Conservation (phyloP, 108 stramenopile genomes). For the Schizochytrium sp. region DNA sequence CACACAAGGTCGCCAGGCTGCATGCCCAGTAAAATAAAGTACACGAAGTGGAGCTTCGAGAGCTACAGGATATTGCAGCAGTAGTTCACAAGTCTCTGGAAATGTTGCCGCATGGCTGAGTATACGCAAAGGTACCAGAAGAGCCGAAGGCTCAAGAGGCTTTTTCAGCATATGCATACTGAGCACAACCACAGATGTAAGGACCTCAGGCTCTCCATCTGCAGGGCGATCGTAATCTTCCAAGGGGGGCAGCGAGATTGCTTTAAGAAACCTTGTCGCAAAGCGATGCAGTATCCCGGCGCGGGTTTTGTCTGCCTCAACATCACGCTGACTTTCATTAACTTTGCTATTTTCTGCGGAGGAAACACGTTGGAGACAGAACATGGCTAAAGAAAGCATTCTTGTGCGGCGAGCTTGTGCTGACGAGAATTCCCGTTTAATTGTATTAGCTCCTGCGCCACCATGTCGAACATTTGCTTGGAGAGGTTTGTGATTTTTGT, state of each 20-base stretch:
- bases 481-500: neutral
- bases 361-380: neutral
- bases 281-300: neutral
- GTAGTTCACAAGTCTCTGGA: neutral
- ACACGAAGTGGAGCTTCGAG: conserved; percentile 8
- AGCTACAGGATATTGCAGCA: neutral
- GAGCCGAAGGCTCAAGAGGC: conserved; percentile 26
- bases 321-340: too few species aligned
- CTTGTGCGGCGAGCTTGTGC: neutral
- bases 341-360: too few species aligned
- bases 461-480: neutral
- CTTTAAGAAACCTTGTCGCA: neutral
- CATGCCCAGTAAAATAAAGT: conserved; percentile 8
- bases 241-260: neutral
- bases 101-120: neutral
- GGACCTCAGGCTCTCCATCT: neutral
- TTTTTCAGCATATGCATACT: conserved; percentile 30
- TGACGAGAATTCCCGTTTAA: neutral
- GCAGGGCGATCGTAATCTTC: neutral
- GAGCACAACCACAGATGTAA: neutral
- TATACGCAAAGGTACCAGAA: neutral
- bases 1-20: conserved; percentile 13
- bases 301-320: neutral
- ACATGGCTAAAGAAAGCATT: neutral
- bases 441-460: neutral